These are phyloP conservation scores for Beauveria medogensis DNA, from an alignment of 2,329 filamentous ascomycete genomes.

Conservation along the genomic window DNA sequence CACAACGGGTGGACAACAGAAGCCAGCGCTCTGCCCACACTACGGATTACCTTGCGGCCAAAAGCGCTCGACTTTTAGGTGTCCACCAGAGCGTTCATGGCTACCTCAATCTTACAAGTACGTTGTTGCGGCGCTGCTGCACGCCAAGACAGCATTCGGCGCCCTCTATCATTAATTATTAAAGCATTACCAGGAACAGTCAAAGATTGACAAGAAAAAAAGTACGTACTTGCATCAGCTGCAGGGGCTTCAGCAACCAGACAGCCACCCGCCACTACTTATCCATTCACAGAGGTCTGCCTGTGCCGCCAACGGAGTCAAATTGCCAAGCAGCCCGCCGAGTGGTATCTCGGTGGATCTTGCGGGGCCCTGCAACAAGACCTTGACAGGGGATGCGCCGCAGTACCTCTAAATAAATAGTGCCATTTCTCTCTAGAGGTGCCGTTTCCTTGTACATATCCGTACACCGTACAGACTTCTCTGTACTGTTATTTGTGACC, in stretches of 20 bases:
- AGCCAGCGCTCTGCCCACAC: too few species aligned
- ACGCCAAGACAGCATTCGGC: not conserved
- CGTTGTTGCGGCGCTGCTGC: not conserved
- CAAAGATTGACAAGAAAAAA: too few species aligned
- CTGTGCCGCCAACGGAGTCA: not conserved
- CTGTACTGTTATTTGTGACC: not conserved
- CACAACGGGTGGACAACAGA: too few species aligned
- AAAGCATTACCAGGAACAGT: too few species aligned
- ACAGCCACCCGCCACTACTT: not conserved
- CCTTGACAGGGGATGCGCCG: not conserved
- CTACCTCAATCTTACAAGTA: too few species aligned
- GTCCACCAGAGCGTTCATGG: too few species aligned
- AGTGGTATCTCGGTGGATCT: conserved; percentile 1
- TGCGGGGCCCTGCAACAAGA: not conserved
- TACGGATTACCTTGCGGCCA: too few species aligned
- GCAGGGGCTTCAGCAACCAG: not conserved
- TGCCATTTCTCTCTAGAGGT: not conserved
- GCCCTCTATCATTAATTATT: not conserved
- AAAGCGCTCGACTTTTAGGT: too few species aligned
- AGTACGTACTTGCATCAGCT: too few species aligned
- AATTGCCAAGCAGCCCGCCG: not conserved
- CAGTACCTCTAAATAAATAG: not conserved
- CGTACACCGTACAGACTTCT: too few species aligned
- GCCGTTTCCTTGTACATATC: not conserved
- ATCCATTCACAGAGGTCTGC: not conserved